Conservation (phyloP, 2,329 filamentous ascomycete species). For the Phyllosticta citrichinensis region DNA sequence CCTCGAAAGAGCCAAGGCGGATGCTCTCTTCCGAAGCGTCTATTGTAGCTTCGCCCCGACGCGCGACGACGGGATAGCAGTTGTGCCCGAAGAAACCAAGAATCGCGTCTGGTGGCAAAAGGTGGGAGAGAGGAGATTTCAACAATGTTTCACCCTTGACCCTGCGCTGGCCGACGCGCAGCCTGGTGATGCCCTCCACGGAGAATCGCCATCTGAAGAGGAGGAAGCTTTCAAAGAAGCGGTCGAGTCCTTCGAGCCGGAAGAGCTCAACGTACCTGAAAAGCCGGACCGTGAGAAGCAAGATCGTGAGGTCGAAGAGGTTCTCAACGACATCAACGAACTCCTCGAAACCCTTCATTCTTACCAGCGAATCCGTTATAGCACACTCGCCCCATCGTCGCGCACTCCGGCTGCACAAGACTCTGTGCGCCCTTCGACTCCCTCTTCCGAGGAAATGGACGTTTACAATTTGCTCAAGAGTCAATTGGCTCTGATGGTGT, state of each 20-base stretch:
- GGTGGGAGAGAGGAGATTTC: slow-evolving; percentile 54
- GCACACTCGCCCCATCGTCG: slow-evolving; percentile 44
- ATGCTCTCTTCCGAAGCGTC: slow-evolving; percentile 63
- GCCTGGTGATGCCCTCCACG: slow-evolving; percentile 2
- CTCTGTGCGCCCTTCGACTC: slow-evolving; percentile 44
- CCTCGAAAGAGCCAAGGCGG: slow-evolving; percentile 53
- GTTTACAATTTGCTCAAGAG: slow-evolving; percentile 65
- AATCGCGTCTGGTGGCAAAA: slow-evolving; percentile 69
- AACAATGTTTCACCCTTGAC: slow-evolving; percentile 51
- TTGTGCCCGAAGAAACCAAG: slow-evolving; percentile 57
- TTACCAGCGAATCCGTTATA: slow-evolving; percentile 68
- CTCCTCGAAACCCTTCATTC: slow-evolving; percentile 67
- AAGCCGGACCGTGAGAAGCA: slow-evolving; percentile 31
- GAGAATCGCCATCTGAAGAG: slow-evolving; percentile 20
- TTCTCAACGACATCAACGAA: slow-evolving; percentile 64
- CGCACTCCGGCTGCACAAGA: slow-evolving; percentile 4
- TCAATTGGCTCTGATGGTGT: slow-evolving; percentile 63
- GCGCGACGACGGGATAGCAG: slow-evolving; percentile 61
- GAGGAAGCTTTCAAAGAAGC: slow-evolving; percentile 28
- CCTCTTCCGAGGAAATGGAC: slow-evolving; percentile 48
- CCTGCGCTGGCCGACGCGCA: slow-evolving; percentile 28
- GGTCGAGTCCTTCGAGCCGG: slow-evolving; percentile 27
- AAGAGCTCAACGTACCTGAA: slow-evolving; percentile 17
- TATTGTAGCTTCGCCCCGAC: slow-evolving; percentile 74
- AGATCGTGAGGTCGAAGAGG: slow-evolving; percentile 56